These are phyloP conservation scores for Boechera stricta DNA, from an alignment of 345 rosid genomes.

Conservation along the genomic window DNA sequence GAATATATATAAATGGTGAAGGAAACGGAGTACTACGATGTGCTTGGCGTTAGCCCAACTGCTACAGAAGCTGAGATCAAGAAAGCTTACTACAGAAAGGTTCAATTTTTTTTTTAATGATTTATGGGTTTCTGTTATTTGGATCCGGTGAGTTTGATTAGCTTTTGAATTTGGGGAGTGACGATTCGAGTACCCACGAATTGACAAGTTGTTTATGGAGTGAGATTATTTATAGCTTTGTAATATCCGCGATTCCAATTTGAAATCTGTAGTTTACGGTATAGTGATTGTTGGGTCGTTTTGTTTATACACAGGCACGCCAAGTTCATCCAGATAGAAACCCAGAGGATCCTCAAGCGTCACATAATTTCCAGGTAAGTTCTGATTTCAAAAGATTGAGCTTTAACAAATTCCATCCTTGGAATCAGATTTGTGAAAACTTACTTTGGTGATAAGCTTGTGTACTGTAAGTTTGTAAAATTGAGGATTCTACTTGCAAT, in stretches of 20 bases:
- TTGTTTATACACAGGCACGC: slow-evolving; percentile 71
- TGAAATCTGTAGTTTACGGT: background rate
- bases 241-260: background rate
- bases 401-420: background rate
- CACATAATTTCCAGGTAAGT: slow-evolving; percentile 88
- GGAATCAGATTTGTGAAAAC: background rate
- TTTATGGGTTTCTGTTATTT: slow-evolving; percentile 6
- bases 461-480: slow-evolving; percentile 7
- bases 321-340: slow-evolving; percentile 98
- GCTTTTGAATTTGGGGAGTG: background rate
- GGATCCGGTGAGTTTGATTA: slow-evolving; percentile 17
- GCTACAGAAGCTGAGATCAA: slow-evolving; percentile 95
- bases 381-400: background rate
- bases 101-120: slow-evolving; percentile 21
- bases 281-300: slow-evolving; percentile 21
- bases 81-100: slow-evolving; percentile 97
- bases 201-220: background rate
- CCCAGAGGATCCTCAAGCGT: slow-evolving; percentile 91
- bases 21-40: slow-evolving; percentile 95
- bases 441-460: slow-evolving; percentile 21
- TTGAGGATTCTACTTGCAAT: background rate
- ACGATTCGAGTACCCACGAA: background rate
- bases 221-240: slow-evolving; percentile 15
- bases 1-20: slow-evolving; percentile 67
- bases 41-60: slow-evolving; percentile 86